Conservation (phyloP, 192 early-diverging fungal genomes). For the Piromyces sp. region DNA sequence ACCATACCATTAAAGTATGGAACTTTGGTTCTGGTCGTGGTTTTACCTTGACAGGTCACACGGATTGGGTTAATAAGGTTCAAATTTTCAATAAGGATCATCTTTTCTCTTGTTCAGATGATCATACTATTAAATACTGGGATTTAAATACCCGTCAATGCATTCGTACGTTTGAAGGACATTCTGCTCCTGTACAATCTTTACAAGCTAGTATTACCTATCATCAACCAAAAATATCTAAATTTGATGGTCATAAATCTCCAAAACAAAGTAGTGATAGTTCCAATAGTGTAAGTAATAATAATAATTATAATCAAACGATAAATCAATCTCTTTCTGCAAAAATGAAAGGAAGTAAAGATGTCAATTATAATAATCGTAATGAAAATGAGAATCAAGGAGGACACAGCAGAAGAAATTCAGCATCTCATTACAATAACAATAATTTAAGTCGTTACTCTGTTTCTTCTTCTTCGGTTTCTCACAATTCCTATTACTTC, state of each 20-base stretch:
- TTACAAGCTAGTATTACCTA: constrained; percentile 9
- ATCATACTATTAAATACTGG: constrained; percentile 67
- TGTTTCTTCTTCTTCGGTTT: background rate
- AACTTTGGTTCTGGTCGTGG: constrained; percentile 51
- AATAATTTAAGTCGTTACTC: background rate
- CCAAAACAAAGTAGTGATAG: background rate
- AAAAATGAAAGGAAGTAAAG: background rate
- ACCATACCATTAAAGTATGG: constrained; percentile 74
- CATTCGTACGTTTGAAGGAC: constrained; percentile 49
- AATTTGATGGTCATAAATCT: background rate
- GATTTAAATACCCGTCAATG: constrained; percentile 55
- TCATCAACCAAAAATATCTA: background rate
- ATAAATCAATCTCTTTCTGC: background rate
- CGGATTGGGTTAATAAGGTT: constrained; percentile 84
- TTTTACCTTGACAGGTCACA: constrained; percentile 61
- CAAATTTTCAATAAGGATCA: constrained; percentile 45
- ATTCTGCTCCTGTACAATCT: constrained; percentile 58
- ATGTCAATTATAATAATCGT: background rate
- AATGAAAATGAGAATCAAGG: background rate
- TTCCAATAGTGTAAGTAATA: too few species aligned
- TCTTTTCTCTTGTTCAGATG: constrained; percentile 78
- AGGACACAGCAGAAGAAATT: background rate
- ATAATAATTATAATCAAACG: too few species aligned
- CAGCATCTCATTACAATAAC: background rate
- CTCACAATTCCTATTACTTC: background rate